A percentile compares a stretch with the other conserved stretches of the same genome.
These are phyloP conservation scores for Amoeboaphelidium protococcarum DNA, from an alignment of 371 early-diverging fungal species.

Conservation along the genomic window DNA sequence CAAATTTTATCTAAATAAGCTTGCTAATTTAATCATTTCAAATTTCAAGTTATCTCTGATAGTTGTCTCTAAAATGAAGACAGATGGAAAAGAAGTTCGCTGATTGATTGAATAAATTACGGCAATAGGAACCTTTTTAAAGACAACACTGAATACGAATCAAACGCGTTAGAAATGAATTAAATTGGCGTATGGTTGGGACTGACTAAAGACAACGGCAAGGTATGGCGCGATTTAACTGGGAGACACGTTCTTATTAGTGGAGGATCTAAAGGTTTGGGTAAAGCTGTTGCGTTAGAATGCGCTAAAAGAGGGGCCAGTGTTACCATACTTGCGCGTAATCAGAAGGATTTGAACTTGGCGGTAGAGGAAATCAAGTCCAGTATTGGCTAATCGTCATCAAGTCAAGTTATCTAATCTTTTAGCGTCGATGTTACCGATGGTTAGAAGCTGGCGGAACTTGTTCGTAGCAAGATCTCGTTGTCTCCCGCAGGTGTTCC, in stretches of 20 bases:
- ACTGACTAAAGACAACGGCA: no score
- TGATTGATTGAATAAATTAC: no score
- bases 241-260: slow-evolving; percentile 49
- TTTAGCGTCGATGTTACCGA: slow-evolving; percentile 5
- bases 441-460: slow-evolving; percentile 5
- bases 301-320: slow-evolving; percentile 45
- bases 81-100: no score
- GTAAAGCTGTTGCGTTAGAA: slow-evolving; percentile 44
- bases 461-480: slow-evolving; percentile 19
- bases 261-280: slow-evolving; percentile 81
- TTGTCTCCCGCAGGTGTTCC: slow-evolving; percentile 15
- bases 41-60: no score
- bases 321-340: slow-evolving; percentile 67
- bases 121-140: no score
- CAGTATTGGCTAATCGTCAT: slow-evolving; percentile 6
- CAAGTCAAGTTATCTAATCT: slow-evolving; percentile 5
- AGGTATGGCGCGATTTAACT: no score
- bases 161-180: no score
- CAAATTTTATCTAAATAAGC: no score
- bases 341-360: slow-evolving; percentile 20
- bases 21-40: no score
- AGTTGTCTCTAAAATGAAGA: no score
- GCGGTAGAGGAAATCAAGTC: slow-evolving; percentile 28
- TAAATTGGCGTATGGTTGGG: no score
- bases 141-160: no score